Evolutionary conservation across 768 basidiomycete species (phyloP).

Genomic region (Auricularia sp.): DNA sequence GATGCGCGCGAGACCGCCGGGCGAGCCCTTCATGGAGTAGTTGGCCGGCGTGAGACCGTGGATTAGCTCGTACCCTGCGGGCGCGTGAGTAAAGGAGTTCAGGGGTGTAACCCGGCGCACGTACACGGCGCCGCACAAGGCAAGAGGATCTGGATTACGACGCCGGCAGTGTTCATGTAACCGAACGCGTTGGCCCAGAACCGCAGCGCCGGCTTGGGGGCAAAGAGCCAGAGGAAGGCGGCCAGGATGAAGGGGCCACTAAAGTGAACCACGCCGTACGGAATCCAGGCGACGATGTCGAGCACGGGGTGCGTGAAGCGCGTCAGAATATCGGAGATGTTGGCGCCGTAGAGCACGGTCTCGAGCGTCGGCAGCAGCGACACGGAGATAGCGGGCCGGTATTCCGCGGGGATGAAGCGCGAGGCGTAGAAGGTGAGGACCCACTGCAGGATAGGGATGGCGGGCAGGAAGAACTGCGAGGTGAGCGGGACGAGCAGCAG

Average conservation of each 20-base stretch:
- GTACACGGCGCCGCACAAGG: slow-evolving; percentile 82
- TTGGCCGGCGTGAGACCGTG: slow-evolving; percentile 93
- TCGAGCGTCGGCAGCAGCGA: slow-evolving; percentile 91
- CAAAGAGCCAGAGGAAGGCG: slow-evolving; percentile 81
- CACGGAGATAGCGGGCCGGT: slow-evolving; percentile 81
- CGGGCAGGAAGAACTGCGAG: slow-evolving; percentile 84
- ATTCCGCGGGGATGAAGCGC: slow-evolving; percentile 66
- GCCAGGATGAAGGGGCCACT: slow-evolving; percentile 79
- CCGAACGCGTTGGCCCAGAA: slow-evolving; percentile 85
- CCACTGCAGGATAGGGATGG: slow-evolving; percentile 79
- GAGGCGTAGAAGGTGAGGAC: slow-evolving; percentile 80
- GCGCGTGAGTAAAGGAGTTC: neutral
- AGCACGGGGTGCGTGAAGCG: slow-evolving; percentile 87
- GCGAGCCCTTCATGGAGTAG: slow-evolving; percentile 84
- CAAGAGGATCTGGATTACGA: slow-evolving; percentile 76
- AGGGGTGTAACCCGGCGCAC: slow-evolving; percentile 11
- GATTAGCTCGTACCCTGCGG: slow-evolving; percentile 85
- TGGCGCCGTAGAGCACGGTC: slow-evolving; percentile 90
- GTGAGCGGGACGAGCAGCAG: slow-evolving; percentile 78
- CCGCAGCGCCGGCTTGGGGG: slow-evolving; percentile 66
- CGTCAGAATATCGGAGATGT: slow-evolving; percentile 94
- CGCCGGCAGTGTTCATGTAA: slow-evolving; percentile 84
- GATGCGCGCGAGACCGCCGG: slow-evolving; percentile 88
- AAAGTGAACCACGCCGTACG: slow-evolving; percentile 94
- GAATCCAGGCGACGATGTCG: slow-evolving; percentile 91